Evolutionary conservation across 129 eudicot species (phyloP).

Genomic region (Calendula officinalis): DNA sequence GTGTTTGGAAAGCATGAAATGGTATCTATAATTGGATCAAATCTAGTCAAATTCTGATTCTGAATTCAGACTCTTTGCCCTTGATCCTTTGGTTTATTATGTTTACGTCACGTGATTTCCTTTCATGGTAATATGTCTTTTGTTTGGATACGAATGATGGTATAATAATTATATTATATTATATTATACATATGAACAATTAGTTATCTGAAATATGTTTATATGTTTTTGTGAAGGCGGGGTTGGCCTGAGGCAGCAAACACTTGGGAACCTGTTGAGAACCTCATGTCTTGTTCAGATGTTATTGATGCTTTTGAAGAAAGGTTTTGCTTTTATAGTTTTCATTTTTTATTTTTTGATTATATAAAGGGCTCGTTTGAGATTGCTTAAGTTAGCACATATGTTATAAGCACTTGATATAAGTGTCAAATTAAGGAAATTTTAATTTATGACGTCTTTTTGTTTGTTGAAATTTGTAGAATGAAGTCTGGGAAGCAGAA

Average conservation of each 20-base stretch:
- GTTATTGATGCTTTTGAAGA: conserved; percentile 31
- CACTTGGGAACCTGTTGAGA: conserved; percentile 91
- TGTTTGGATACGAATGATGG: not conserved
- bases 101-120: not conserved
- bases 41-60: too few species aligned
- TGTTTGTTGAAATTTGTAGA: conserved; percentile 35
- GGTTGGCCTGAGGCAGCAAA: conserved; percentile 92
- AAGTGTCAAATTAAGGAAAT: not conserved
- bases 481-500: conserved; percentile 47
- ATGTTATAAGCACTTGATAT: conserved; percentile 3
- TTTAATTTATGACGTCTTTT: conserved; percentile 17
- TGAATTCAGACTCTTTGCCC: too few species aligned
- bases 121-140: not conserved
- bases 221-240: conserved; percentile 56
- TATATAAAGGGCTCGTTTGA: conserved; percentile 16
- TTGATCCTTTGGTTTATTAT: not conserved
- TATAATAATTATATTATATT: too few species aligned
- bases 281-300: conserved; percentile 62
- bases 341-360: conserved; percentile 18
- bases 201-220: conserved; percentile 1
- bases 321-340: conserved; percentile 20
- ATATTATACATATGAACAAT: not conserved
- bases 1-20: not conserved
- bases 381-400: not conserved
- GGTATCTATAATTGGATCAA: too few species aligned